phyloP scores from a whole-genome alignment of 768 basidiomycete species.

The Termitomyces sp. region DNA sequence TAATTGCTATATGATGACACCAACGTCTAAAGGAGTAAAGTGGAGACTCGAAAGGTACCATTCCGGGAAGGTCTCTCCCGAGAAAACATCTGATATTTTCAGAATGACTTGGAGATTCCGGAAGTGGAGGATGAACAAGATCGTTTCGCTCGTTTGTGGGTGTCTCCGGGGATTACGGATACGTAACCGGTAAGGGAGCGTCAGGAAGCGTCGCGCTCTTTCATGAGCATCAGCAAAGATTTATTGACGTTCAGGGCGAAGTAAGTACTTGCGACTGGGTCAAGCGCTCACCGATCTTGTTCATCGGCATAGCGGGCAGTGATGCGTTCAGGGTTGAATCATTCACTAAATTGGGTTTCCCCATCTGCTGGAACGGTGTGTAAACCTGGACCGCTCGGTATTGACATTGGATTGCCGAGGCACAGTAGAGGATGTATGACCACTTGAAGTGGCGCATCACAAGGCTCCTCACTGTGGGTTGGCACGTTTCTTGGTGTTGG shows the following conservation, averaged over 20 bases:
- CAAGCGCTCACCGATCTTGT: background rate
- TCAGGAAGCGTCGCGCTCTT: too few species aligned
- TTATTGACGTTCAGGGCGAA: background rate
- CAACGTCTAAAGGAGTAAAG: background rate
- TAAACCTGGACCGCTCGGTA: too few species aligned
- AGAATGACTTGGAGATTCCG: background rate
- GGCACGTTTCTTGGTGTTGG: slow-evolving; percentile 6
- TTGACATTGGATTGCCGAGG: background rate
- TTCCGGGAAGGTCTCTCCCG: too few species aligned
- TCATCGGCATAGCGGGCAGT: background rate
- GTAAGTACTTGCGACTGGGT: too few species aligned
- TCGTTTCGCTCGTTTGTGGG: background rate
- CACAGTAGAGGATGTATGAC: background rate
- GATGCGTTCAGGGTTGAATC: too few species aligned
- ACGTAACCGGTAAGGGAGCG: too few species aligned
- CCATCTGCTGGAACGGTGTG: too few species aligned
- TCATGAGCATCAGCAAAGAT: background rate
- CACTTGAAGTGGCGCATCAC: slow-evolving; percentile 10
- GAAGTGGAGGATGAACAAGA: background rate
- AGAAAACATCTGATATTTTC: background rate
- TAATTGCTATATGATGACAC: background rate
- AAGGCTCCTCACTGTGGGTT: background rate
- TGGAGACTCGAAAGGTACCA: background rate
- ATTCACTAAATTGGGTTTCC: too few species aligned
- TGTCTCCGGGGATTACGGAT: background rate